Conservation (phyloP, 78 protist genomes). For the Speleostelium caveatum region DNA sequence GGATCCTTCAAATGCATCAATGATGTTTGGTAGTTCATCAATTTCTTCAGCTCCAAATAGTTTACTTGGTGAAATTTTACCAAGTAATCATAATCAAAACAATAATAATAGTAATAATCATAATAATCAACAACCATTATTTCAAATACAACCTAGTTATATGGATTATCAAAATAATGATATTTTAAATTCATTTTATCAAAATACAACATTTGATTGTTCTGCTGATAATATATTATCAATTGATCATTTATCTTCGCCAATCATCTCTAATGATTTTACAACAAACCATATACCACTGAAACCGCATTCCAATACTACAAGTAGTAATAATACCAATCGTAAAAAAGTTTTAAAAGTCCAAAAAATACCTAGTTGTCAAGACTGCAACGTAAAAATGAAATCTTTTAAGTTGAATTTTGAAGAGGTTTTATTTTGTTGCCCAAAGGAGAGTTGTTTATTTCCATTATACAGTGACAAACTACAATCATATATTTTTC, state of each 20-base stretch:
- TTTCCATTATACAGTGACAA: conserved; percentile 1
- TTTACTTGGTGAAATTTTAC: no score
- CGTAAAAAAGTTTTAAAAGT: no score
- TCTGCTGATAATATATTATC: background rate
- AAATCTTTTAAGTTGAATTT: conserved; percentile 8
- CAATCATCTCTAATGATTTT: background rate
- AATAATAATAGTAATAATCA: background rate
- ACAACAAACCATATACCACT: background rate
- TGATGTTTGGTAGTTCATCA: no score
- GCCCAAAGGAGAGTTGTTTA: conserved; percentile 1
- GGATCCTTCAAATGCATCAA: no score
- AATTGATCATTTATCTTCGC: background rate
- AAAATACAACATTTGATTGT: background rate
- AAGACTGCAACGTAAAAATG: conserved; percentile 6
- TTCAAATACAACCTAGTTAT: background rate
- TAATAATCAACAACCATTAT: background rate
- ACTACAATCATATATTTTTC: background rate
- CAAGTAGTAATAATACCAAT: no score
- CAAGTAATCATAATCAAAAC: no score
- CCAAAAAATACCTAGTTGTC: background rate
- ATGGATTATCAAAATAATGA: background rate
- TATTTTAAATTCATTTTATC: no score
- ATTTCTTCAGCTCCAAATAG: no score
- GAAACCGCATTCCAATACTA: background rate
- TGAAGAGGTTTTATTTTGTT: background rate